These are phyloP conservation scores for Fonsecaea nubica DNA, from an alignment of 2,329 filamentous ascomycete genomes.

Conservation along the genomic window DNA sequence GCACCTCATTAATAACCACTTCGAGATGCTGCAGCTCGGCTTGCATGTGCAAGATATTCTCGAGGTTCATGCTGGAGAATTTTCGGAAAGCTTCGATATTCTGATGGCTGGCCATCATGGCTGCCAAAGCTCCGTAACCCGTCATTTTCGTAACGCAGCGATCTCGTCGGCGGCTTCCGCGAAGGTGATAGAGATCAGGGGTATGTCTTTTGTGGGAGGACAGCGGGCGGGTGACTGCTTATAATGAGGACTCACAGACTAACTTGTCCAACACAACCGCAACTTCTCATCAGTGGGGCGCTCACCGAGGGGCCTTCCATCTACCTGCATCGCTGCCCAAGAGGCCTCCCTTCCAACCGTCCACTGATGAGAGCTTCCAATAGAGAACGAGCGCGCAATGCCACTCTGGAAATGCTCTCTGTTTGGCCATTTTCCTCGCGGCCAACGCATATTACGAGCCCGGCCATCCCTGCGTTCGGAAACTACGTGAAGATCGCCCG, in stretches of 20 bases:
- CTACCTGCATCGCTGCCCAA: slow-evolving; percentile 31
- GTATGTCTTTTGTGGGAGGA: slow-evolving; percentile 25
- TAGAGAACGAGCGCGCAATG: slow-evolving; percentile 3
- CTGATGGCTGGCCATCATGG: slow-evolving; percentile 36
- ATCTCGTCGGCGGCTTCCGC: slow-evolving; percentile 6
- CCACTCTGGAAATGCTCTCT: slow-evolving; percentile 1
- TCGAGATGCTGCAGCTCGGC: slow-evolving; percentile 37
- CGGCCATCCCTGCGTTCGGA: not conserved
- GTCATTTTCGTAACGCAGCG: slow-evolving; percentile 28
- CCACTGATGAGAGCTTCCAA: slow-evolving; percentile 8
- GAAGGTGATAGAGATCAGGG: slow-evolving; percentile 22
- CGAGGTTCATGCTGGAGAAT: slow-evolving; percentile 33
- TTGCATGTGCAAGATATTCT: slow-evolving; percentile 38
- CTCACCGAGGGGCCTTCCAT: not conserved
- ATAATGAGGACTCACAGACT: slow-evolving; percentile 25
- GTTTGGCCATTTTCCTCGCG: not conserved
- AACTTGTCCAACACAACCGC: slow-evolving; percentile 27
- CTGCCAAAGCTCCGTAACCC: slow-evolving; percentile 34
- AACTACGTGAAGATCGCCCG: not conserved
- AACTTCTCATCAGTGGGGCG: slow-evolving; percentile 19
- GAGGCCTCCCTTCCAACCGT: slow-evolving; percentile 3
- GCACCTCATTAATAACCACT: slow-evolving; percentile 34
- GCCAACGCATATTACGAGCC: not conserved
- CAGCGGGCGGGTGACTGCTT: slow-evolving; percentile 32
- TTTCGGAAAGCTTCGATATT: slow-evolving; percentile 35